Evolutionary conservation across 2,329 filamentous ascomycete genomes (phyloP).

Genomic region (Raffaelea albimanens): DNA sequence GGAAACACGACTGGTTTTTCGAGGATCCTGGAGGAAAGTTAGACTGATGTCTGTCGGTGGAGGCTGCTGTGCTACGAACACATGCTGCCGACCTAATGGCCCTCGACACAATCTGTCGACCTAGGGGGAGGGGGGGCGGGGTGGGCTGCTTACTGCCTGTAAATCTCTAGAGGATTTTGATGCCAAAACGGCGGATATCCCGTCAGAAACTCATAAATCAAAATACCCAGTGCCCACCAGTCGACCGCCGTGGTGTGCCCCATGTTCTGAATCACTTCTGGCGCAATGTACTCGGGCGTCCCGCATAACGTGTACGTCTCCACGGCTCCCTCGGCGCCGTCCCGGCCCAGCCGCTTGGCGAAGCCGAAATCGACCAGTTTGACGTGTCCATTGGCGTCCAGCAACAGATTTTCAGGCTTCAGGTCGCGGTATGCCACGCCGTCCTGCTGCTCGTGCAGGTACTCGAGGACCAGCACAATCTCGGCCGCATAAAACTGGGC

Average conservation of each 20-base stretch:
- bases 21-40: conserved; percentile 46
- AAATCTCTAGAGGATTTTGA: conserved; percentile 78
- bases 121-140: conserved; percentile 8
- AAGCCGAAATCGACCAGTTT: conserved; percentile 82
- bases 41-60: too few species aligned
- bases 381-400: conserved; percentile 69
- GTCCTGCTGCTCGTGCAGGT: conserved; percentile 68
- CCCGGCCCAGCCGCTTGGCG: conserved; percentile 63
- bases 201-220: conserved; percentile 77
- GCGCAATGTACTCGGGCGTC: conserved; percentile 75
- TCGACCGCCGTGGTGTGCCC: conserved; percentile 69
- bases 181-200: conserved; percentile 84
- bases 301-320: conserved; percentile 80
- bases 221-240: conserved; percentile 80
- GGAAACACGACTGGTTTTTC: conserved; percentile 71
- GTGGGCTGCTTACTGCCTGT: conserved; percentile 68
- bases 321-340: conserved; percentile 24
- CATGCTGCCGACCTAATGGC: too few species aligned
- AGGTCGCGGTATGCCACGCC: conserved; percentile 72
- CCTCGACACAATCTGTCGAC: too few species aligned
- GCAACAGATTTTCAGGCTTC: conserved; percentile 74
- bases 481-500: conserved; percentile 78
- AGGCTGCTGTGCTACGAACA: too few species aligned
- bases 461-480: conserved; percentile 74
- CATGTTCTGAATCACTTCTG: conserved; percentile 77